Percentiles rank a stretch among this genome's conserved stretches.
These are phyloP conservation scores for Biscogniauxia marginata DNA, from an alignment of 2,329 filamentous ascomycete species.

Conservation along the genomic window DNA sequence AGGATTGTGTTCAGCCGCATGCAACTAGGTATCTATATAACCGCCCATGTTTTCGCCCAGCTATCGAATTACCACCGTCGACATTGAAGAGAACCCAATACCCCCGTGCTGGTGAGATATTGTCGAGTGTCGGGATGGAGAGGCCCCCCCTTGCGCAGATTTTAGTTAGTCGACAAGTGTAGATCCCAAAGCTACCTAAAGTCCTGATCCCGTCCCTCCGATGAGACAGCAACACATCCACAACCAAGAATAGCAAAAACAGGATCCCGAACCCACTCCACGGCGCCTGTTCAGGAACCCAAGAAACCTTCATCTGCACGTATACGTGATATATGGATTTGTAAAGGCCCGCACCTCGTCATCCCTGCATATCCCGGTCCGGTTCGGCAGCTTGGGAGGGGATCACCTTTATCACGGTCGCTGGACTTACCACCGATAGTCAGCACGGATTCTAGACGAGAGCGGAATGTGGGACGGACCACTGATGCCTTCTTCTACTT, in stretches of 20 bases:
- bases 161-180: constrained; percentile 24
- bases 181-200: constrained; percentile 25
- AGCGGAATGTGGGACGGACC: neutral
- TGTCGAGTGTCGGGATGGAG: constrained; percentile 22
- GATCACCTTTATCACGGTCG: neutral
- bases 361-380: neutral
- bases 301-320: neutral
- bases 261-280: neutral
- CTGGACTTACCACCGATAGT: neutral
- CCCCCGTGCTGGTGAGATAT: constrained; percentile 16
- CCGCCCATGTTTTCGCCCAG: neutral
- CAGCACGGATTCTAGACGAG: neutral
- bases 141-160: constrained; percentile 18
- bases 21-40: constrained; percentile 5
- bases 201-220: constrained; percentile 24
- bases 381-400: neutral
- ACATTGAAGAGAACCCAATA: constrained; percentile 3
- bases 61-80: constrained; percentile 6
- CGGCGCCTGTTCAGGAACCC: neutral
- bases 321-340: neutral
- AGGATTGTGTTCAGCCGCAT: constrained; percentile 10
- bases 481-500: neutral
- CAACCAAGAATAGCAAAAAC: constrained; percentile 12
- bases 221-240: constrained; percentile 24
- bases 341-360: neutral